Conservation (phyloP, 2,329 filamentous ascomycete species). For the Colletotrichum lini region DNA sequence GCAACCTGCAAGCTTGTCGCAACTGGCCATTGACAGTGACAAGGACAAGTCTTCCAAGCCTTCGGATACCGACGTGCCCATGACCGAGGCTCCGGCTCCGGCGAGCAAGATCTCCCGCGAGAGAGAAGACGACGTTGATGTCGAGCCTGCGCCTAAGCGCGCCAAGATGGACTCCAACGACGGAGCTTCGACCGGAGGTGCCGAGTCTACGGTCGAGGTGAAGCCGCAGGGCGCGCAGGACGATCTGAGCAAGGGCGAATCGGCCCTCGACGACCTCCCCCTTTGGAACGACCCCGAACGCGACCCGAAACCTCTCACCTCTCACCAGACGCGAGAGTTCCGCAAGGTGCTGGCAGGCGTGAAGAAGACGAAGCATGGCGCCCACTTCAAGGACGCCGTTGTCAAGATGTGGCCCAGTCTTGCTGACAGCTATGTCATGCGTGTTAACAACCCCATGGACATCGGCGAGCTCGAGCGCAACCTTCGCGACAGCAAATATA, state of each 20-base stretch:
- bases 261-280: conserved; percentile 50
- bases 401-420: conserved; percentile 81
- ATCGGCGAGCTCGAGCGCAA: conserved; percentile 86
- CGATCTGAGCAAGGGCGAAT: conserved; percentile 38
- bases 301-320: conserved; percentile 67
- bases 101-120: conserved; percentile 78
- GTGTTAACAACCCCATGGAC: conserved; percentile 85
- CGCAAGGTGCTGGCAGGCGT: conserved; percentile 78
- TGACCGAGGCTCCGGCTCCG: conserved; percentile 65
- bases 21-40: conserved; percentile 54
- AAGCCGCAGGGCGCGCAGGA: conserved; percentile 52
- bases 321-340: conserved; percentile 73
- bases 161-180: conserved; percentile 77
- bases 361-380: conserved; percentile 88
- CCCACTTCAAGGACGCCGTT: conserved; percentile 84
- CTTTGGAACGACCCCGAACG: conserved; percentile 60
- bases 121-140: conserved; percentile 80
- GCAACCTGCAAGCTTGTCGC: conserved; percentile 55
- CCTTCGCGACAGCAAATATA: conserved; percentile 77
- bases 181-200: conserved; percentile 47
- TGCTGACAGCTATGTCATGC: conserved; percentile 79
- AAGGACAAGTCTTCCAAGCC: conserved; percentile 45
- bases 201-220: conserved; percentile 47
- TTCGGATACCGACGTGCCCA: conserved; percentile 59
- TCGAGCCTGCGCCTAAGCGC: conserved; percentile 83